Evolutionary conservation across 805 yeast species (phyloP), one percentile per base, ranked within the genome.

Genomic region (Wilhelminamyces savonicus): DNA sequence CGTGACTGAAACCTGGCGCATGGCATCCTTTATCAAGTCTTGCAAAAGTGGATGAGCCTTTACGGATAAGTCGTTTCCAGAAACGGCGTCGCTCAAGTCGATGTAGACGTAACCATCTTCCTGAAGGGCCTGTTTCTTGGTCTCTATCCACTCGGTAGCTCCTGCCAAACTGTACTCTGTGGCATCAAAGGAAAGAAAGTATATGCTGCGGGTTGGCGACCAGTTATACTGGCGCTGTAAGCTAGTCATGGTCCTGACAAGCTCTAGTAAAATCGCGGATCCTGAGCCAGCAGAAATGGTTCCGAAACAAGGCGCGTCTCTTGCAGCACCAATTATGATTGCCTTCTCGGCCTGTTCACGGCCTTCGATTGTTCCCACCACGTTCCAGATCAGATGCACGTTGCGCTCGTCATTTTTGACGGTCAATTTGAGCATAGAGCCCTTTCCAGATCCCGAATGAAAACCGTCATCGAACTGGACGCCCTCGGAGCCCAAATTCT

Each of bases 121-220:
- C 30, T 66, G 59, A 16, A 86, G 56, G 23, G 65, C 68, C 15
- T 70, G 68, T n/a, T 59, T 51, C 33, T 70, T 69, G 21, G 65
- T 59, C 41, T 81, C 83, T 5, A 79, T 66, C 70, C 88, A 77
- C 45, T 82, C 90, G 0, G 87, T 69, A n/a, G 84, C 68, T 0
- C 97, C 97, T 0, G 92, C 95, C 41, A 69, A 59, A 49, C 87
- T 87, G 46, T 81, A 86, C 37, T 78, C 76, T 0, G 82, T 62
- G 1, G 83, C 96, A 44, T 88, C 94, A 62, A 82, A 86, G 1
- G 95, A 83, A 0, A 76, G 75, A 57, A 88, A 87, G 46, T 80
- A 79, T 10, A 88, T 78, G 3, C 88, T 69, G 51, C 97, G 71
- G 23, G 86, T 54, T 0, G 97, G 97, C 26, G 66, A 62, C 97